Evolutionary conservation across 345 rosid genomes (phyloP).

Genomic region (Microcos paniculata): DNA sequence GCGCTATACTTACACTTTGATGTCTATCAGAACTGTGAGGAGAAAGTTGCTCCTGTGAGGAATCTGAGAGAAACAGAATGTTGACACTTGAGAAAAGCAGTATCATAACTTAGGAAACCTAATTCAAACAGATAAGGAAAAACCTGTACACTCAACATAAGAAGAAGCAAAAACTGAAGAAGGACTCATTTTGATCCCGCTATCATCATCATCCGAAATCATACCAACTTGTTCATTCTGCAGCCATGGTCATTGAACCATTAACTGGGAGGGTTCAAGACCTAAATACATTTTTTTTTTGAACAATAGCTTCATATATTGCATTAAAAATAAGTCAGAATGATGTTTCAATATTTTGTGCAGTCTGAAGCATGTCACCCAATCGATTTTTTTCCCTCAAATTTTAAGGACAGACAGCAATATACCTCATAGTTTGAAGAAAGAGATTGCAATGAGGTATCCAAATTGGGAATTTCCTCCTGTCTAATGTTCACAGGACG

Average conservation of each 20-base stretch:
- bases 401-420: neutral
- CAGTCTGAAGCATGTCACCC: neutral
- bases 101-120: neutral
- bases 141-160: slow-evolving; percentile 22
- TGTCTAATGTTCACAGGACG: slow-evolving; percentile 7
- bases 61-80: slow-evolving; percentile 6
- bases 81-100: neutral
- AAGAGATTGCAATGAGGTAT: slow-evolving; percentile 23
- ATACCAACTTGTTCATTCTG: slow-evolving; percentile 28
- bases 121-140: neutral
- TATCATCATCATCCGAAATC: slow-evolving; percentile 32
- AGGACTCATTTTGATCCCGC: slow-evolving; percentile 15
- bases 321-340: neutral
- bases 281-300: neutral
- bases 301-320: slow-evolving; percentile 4
- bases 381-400: neutral
- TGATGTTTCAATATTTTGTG: neutral
- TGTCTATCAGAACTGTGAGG: slow-evolving; percentile 23
- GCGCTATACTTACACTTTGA: slow-evolving; percentile 38
- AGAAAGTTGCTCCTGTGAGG: neutral
- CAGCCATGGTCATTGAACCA: slow-evolving; percentile 25
- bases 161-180: slow-evolving; percentile 20
- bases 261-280: slow-evolving; percentile 11
- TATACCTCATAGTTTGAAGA: slow-evolving; percentile 28
- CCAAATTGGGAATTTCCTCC: slow-evolving; percentile 17